Evolutionary conservation across 768 basidiomycete species (phyloP), one percentile per base, ranked within the genome.

Genomic region (Suillus decipiens): DNA sequence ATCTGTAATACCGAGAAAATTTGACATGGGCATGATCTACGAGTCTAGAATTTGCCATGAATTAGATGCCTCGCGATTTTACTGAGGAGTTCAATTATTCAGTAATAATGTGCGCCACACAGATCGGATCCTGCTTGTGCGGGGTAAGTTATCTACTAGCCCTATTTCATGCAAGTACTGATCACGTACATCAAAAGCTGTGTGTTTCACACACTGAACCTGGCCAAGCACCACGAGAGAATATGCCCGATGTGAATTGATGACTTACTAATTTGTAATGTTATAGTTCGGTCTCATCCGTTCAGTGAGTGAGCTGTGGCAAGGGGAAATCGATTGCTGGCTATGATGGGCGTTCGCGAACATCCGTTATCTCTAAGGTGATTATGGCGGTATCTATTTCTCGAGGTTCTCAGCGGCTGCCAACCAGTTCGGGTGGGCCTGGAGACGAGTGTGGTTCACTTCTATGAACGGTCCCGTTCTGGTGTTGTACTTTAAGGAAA

Each of bases 291-390:
- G 55, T 57, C 55, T 57, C 37, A 15, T 19, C 24, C 53, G 19
- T 54, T 54, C 14, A 17, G 55, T 9, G 37, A 56, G 37, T 39
- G 24, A 19, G 39, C 56, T 42, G 39, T 28, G 28, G 28, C 24
- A 57, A 57, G 56, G 54, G 54, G 56, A 39, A 28, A 15, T 39
- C 14, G 4, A 22, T n/a, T 48, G 9, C 37, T 59, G 19, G 43
- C n/a, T 19, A 6, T n/a, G 10, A 17, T 56, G 33, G 31, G 36
- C 22, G 14, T 2, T 57, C 42, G 42, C 59, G 2, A 47, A 60
- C 59, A 24, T 28, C 59, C 59, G 51, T 28, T 31, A 36, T 61
- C 60, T n/a, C 45, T 9, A 60, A 36, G 33, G 50, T 28, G 24
- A 43, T 56, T 17, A 19, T 17, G 28, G 48, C 45, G 22, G 45